Evolutionary conservation across 768 basidiomycete species (phyloP), one percentile per base, ranked within the genome.

Genomic region (Gelatoporia subvermispora): DNA sequence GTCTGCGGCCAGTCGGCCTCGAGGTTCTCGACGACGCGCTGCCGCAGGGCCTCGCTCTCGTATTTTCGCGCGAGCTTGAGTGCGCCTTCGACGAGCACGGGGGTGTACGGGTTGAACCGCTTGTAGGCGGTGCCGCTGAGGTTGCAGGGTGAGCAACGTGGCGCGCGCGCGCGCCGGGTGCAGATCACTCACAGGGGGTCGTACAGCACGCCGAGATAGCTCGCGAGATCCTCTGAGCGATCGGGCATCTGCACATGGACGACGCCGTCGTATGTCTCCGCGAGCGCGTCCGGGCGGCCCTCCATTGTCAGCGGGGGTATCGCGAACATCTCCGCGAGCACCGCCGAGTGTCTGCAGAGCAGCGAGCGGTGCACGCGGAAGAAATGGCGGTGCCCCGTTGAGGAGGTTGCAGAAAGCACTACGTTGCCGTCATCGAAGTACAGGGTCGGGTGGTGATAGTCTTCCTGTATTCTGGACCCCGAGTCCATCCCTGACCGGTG

Each of bases 1-100:
- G 63, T 62, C 43, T 58, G 60, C 8, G 68, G 68, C 68, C 68
- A 70, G 55, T 69, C 67, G 15, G 65, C 65, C 45, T 63, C 59
- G 48, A 69, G 50, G 49, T 61, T 60, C 41, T 61, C 50, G 46
- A 65, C 56, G 51, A 70, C 59, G 22, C 66, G 62, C 9, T 60
- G 49, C 20, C 64, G 58, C 17, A 70, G 56, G 15, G 62, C 49
- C 37, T 67, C 65, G 56, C 65, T 64, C 42, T 67, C 62, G 56
- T 70, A 70, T 48, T 70, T 70, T 50, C 55, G 63, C 11, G 68
- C 62, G 45, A 69, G 59, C 49, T 62, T 60, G 41, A 70, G 61
- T 15, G 59, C 56, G 39, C 61, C 63, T 24, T 61, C 56, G 25
- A 67, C 61, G 44, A 57, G 59, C 15, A 66, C 58, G 16, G 67